Percentiles rank a stretch among this genome's conserved stretches.
These are phyloP conservation scores for Singerocomus inundabilis DNA, from an alignment of 1,284 basidiomycete genomes.

Conservation along the genomic window DNA sequence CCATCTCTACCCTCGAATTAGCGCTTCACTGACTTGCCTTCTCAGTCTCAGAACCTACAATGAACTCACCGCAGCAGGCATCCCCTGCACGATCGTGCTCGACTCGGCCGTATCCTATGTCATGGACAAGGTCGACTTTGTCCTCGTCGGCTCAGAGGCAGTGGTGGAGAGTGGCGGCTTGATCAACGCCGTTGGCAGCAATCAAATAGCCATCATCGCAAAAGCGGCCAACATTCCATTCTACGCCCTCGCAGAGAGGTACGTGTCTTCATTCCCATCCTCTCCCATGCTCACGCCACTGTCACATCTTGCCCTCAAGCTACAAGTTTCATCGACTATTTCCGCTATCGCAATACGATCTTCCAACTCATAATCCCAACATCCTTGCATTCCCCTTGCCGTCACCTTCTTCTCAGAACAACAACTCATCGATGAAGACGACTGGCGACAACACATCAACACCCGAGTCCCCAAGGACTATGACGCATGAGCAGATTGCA, in stretches of 20 bases:
- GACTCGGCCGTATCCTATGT: slow-evolving; percentile 97
- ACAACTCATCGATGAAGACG: slow-evolving; percentile 12
- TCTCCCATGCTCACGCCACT: slow-evolving; percentile 26
- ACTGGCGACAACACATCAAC: slow-evolving; percentile 23
- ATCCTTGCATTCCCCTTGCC: slow-evolving; percentile 62
- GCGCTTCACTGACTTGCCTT: slow-evolving; percentile 8
- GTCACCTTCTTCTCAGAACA: slow-evolving; percentile 27
- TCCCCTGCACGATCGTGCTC: slow-evolving; percentile 92
- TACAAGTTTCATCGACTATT: slow-evolving; percentile 99
- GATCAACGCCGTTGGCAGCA: slow-evolving; percentile 89
- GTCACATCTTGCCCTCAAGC: slow-evolving; percentile 41
- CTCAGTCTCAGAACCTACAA: slow-evolving; percentile 87
- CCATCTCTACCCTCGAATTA: slow-evolving; percentile 14
- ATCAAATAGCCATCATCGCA: slow-evolving; percentile 95
- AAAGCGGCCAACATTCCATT: slow-evolving; percentile 95
- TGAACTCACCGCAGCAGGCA: slow-evolving; percentile 78
- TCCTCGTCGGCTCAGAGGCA: slow-evolving; percentile 95
- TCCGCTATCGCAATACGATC: slow-evolving; percentile 94
- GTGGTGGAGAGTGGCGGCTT: slow-evolving; percentile 93
- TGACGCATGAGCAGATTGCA: slow-evolving; percentile 72
- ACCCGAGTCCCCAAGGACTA: slow-evolving; percentile 38
- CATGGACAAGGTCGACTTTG: slow-evolving; percentile 94
- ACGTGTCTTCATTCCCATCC: slow-evolving; percentile 25
- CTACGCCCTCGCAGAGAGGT: slow-evolving; percentile 95
- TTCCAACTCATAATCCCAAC: slow-evolving; percentile 78